A percentile compares a stretch with the other conserved stretches of the same genome.
These are phyloP conservation scores for Hymenoscyphus salicellus DNA, from an alignment of 2,329 filamentous ascomycete genomes.

Conservation along the genomic window DNA sequence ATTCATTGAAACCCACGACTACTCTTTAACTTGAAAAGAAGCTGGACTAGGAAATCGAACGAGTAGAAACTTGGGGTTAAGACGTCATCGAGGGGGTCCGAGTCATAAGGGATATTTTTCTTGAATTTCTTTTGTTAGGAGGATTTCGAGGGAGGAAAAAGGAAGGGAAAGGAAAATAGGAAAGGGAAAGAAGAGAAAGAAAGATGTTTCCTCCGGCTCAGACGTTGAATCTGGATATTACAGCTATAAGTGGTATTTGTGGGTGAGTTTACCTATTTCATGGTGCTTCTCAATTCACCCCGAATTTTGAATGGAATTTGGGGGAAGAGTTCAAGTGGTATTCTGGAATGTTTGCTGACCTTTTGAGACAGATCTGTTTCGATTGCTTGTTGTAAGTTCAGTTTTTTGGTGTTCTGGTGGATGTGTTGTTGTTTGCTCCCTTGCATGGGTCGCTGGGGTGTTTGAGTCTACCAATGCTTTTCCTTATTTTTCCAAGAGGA, in stretches of 20 bases:
- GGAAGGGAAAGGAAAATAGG: background rate
- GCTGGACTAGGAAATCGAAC: no score
- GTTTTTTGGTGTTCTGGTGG: background rate
- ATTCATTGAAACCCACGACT: no score
- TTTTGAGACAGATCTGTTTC: conserved; percentile 69
- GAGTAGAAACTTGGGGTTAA: no score
- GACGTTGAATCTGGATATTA: conserved; percentile 71
- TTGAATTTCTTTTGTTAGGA: background rate
- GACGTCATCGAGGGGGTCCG: background rate
- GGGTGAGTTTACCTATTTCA: conserved; percentile 52
- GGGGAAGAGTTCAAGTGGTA: background rate
- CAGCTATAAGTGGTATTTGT: conserved; percentile 88
- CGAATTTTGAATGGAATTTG: background rate
- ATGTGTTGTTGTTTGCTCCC: background rate
- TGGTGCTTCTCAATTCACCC: background rate
- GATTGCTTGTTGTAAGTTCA: conserved; percentile 65
- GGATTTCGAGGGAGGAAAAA: background rate
- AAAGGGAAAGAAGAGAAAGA: background rate
- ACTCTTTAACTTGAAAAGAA: no score
- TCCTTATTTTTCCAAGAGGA: background rate
- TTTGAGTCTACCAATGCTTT: background rate
- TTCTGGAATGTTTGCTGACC: conserved; percentile 16
- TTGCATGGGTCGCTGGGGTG: background rate
- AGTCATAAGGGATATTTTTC: background rate
- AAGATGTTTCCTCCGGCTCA: conserved; percentile 48